phyloP scores from a whole-genome alignment of 805 yeast genomes.

The Starmerella vitae region DNA sequence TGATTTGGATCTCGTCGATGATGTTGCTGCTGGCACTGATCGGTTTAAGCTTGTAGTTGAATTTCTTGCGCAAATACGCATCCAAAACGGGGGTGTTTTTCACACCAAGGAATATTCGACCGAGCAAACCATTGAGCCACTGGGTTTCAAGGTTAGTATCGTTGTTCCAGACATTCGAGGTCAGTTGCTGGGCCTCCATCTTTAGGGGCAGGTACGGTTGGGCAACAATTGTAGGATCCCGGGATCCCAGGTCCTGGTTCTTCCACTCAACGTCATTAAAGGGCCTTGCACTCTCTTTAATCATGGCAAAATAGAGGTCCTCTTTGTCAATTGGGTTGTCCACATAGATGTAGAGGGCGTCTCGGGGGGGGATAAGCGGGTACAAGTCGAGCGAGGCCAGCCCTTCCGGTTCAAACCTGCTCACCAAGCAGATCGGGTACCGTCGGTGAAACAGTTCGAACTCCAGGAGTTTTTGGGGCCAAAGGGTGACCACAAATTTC shows the following conservation, averaged over 20 bases:
- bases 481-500: constrained; percentile 55
- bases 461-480: constrained; percentile 72
- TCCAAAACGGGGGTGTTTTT: constrained; percentile 60
- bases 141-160: constrained; percentile 72
- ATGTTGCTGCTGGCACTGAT: constrained; percentile 74
- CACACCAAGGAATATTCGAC: constrained; percentile 64
- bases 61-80: constrained; percentile 40
- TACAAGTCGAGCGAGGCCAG: constrained; percentile 19
- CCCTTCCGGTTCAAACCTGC: constrained; percentile 29
- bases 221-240: constrained; percentile 56
- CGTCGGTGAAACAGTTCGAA: constrained; percentile 68
- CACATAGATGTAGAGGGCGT: constrained; percentile 49
- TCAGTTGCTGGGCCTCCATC: constrained; percentile 54
- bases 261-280: constrained; percentile 2
- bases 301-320: constrained; percentile 79
- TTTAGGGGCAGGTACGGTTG: constrained; percentile 60
- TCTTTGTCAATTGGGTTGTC: constrained; percentile 76
- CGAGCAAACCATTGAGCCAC: constrained; percentile 83
- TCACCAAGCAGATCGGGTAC: constrained; percentile 62
- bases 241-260: constrained; percentile 14
- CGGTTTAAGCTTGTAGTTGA: constrained; percentile 52
- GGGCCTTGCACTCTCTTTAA: constrained; percentile 34
- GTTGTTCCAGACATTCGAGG: constrained; percentile 64
- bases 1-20: constrained; percentile 66
- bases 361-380: constrained; percentile 25